These are phyloP conservation scores for Phyllosticta citrichinensis DNA, from an alignment of 2,329 filamentous ascomycete species.

Conservation along the genomic window DNA sequence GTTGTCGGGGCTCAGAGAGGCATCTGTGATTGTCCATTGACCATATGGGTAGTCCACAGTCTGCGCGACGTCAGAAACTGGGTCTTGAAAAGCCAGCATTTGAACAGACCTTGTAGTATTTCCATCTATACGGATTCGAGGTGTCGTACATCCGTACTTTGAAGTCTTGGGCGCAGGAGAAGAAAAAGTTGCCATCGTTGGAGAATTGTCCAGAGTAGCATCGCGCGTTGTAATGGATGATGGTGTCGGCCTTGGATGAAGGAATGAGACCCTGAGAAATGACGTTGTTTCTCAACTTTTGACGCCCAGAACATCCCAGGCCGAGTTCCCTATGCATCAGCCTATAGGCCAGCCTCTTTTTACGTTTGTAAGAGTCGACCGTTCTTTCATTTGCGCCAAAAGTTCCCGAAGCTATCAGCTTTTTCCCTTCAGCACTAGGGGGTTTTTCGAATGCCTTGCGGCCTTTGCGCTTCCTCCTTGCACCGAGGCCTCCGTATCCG, in stretches of 20 bases:
- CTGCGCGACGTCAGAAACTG: constrained; percentile 10
- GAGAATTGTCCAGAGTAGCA: constrained; percentile 96
- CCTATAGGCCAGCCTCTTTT: constrained; percentile 52
- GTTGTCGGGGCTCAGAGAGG: constrained; percentile 83
- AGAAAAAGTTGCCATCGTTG: constrained; percentile 96
- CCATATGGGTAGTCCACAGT: constrained; percentile 76
- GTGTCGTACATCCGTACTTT: constrained; percentile 96
- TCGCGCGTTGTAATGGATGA: constrained; percentile 75
- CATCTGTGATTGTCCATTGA: constrained; percentile 94
- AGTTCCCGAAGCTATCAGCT: constrained; percentile 70
- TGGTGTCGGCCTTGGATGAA: constrained; percentile 65
- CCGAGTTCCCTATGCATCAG: constrained; percentile 78
- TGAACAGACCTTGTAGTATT: constrained; percentile 63
- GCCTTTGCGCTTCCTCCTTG: constrained; percentile 37
- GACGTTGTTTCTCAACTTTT: constrained; percentile 52
- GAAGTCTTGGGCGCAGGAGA: constrained; percentile 84
- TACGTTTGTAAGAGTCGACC: constrained; percentile 46
- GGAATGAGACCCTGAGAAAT: constrained; percentile 73
- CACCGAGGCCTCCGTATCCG: constrained; percentile 24
- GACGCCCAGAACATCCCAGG: constrained; percentile 47
- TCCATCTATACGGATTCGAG: constrained; percentile 89
- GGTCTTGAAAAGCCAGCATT: constrained; percentile 45
- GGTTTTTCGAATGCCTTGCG: constrained; percentile 62
- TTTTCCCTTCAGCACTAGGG: constrained; percentile 64
- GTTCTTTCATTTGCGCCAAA: constrained; percentile 60